Conservation (phyloP, 345 rosid genomes). For the Corchorus olitorius region DNA sequence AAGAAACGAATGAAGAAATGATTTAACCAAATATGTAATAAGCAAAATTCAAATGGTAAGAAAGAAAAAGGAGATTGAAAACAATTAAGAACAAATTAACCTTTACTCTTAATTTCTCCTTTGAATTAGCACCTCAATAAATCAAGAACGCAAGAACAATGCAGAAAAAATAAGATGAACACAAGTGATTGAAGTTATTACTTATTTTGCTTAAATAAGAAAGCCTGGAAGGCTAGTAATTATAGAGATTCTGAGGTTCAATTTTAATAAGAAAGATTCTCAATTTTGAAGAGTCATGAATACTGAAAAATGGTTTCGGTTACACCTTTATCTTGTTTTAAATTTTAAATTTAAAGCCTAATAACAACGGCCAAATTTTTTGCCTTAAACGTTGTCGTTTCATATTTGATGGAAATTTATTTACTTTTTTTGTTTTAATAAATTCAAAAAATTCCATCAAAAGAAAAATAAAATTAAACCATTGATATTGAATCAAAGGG, state of each 20-base stretch:
- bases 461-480: not conserved
- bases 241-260: not conserved
- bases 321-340: not conserved
- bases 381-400: not conserved
- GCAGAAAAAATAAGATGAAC: not conserved
- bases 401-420: not conserved
- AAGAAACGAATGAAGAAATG: not conserved
- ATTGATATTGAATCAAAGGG: not conserved
- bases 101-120: not conserved
- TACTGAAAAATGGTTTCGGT: not conserved
- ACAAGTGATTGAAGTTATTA: not conserved
- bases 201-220: not conserved
- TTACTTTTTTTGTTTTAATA: not conserved
- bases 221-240: not conserved
- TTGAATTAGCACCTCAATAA: not conserved
- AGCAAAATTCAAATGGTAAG: too few relatives aligned
- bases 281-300: not conserved
- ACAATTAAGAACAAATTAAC: not conserved
- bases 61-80: not conserved
- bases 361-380: not conserved
- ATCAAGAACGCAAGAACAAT: not conserved
- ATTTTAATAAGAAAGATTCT: not conserved
- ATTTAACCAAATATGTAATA: too few relatives aligned
- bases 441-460: too few relatives aligned
- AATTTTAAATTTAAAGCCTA: not conserved